Percentiles rank a stretch among this genome's conserved stretches.
These are phyloP conservation scores for Puccinia triticina DNA, from an alignment of 1,284 basidiomycete species.

Conservation along the genomic window DNA sequence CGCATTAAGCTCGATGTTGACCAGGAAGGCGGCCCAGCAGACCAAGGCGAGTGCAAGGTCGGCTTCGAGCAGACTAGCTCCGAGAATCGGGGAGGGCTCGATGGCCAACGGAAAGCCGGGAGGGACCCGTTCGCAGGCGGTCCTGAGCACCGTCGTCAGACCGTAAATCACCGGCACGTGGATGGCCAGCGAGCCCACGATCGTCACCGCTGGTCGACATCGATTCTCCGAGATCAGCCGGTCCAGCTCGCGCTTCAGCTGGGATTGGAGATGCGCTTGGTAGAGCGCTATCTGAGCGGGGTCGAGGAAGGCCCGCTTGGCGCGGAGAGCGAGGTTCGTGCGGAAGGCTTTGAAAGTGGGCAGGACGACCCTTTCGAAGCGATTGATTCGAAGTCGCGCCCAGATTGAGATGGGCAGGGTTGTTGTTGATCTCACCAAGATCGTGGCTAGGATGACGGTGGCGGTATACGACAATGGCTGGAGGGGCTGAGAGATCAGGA, in stretches of 20 bases:
- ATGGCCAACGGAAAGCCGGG: not conserved
- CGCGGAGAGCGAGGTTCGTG: slow-evolving; percentile 5
- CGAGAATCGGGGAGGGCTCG: slow-evolving; percentile 41
- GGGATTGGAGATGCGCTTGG: slow-evolving; percentile 1
- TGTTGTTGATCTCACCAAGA: slow-evolving; percentile 68
- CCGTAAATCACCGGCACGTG: slow-evolving; percentile 44
- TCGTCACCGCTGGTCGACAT: slow-evolving; percentile 33
- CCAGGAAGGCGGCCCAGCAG: slow-evolving; percentile 48
- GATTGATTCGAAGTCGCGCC: slow-evolving; percentile 71
- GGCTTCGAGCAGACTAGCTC: slow-evolving; percentile 11
- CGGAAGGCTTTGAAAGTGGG: slow-evolving; percentile 66
- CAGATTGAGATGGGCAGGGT: slow-evolving; percentile 78
- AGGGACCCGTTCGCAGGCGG: slow-evolving; percentile 20
- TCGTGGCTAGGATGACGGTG: slow-evolving; percentile 75
- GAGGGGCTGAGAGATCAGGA: slow-evolving; percentile 29
- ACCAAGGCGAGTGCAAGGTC: slow-evolving; percentile 28
- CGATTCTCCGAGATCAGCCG: slow-evolving; percentile 20
- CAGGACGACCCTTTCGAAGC: slow-evolving; percentile 70
- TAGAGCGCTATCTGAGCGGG: slow-evolving; percentile 26
- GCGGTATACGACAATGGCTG: slow-evolving; percentile 64
- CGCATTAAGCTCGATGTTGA: slow-evolving; percentile 47
- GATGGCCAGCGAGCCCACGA: slow-evolving; percentile 27
- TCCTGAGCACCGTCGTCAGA: slow-evolving; percentile 30
- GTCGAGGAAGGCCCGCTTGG: slow-evolving; percentile 34
- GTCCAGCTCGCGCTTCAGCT: slow-evolving; percentile 24